Base-by-base conservation (phyloP, 129 eudicot genomes). In the Apium graveolens region DNA sequence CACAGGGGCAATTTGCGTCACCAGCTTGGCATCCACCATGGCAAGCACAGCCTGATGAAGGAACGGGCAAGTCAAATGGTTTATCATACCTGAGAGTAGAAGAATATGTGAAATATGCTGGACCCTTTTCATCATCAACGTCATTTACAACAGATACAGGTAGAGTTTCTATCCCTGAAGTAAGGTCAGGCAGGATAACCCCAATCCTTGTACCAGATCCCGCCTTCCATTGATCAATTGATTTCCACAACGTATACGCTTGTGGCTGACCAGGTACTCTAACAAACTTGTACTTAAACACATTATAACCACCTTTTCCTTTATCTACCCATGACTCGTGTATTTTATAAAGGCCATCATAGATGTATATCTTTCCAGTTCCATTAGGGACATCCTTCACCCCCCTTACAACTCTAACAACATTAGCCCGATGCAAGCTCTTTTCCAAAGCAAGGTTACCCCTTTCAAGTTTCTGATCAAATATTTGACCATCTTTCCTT, bases 391-490 rank as follows among this genome's bases (percentile, higher is more conserved):
- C 34, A 80, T 95, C 97, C 76, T 85, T 90, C 35, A 95, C 34
- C 44, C 98, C 98, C 26, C 98, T 89, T 79, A 95, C 79, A 18
- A 95, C 98, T 69, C 98, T 80, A 6, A 95, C 93, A 66, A 88
- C 97, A 74, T 90, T 95, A 26, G 85, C 90, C 68, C 92, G 86
- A 80, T 91, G 96, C 72, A 90, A 79, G 81, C 96, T 91, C 88
- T 89, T 91, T 68, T 95, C 98, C 44, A 95, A 83, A 80, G 94
- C 98, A 70, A 95, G 90, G 80, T 91, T 95, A 49, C 98, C 98
- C 86, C 98, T 88, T 42, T 88, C 96, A 17, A 95, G 89, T 62
- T 88, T 86, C 83, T 95, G 97, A 78, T 92, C 93, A 78, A 80
- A 80, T 70, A 80, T 77, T 85, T 82, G 90, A 55, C 88, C 90